Conservation (phyloP, 2,329 filamentous ascomycete species). For the Saccharata proteae region DNA sequence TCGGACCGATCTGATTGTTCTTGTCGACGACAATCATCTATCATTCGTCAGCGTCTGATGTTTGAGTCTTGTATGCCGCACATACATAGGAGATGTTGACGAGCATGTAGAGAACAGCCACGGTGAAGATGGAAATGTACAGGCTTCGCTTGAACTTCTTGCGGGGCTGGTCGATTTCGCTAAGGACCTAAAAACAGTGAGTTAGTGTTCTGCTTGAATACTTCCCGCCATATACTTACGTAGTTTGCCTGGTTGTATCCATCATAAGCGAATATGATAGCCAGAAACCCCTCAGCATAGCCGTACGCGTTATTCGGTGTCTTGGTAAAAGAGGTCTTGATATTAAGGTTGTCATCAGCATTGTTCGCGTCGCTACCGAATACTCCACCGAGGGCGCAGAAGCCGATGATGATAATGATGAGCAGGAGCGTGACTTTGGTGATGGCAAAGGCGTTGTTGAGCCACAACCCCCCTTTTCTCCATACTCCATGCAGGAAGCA, state of each 20-base stretch:
- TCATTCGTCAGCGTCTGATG: neutral
- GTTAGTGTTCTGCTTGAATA: neutral
- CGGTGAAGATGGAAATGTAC: slow-evolving; percentile 9
- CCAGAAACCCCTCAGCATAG: slow-evolving; percentile 31
- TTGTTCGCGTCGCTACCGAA: slow-evolving; percentile 9
- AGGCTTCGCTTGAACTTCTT: slow-evolving; percentile 11
- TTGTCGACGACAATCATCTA: slow-evolving; percentile 18
- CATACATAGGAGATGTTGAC: slow-evolving; percentile 35
- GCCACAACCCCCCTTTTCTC: slow-evolving; percentile 36
- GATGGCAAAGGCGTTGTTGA: slow-evolving; percentile 41
- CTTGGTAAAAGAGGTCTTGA: slow-evolving; percentile 13
- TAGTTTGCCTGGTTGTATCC: slow-evolving; percentile 31
- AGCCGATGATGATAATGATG: slow-evolving; percentile 32
- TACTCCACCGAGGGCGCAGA: slow-evolving; percentile 11
- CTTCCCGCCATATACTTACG: neutral
- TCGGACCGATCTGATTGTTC: slow-evolving; percentile 9
- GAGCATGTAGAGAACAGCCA: slow-evolving; percentile 25
- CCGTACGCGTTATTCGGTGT: slow-evolving; percentile 12
- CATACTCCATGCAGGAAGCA: slow-evolving; percentile 39
- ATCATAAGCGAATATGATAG: slow-evolving; percentile 30
- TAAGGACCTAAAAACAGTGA: slow-evolving; percentile 24
- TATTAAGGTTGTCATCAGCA: slow-evolving; percentile 17
- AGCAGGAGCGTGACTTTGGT: slow-evolving; percentile 39
- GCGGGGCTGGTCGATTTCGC: slow-evolving; percentile 12
- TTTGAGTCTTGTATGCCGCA: slow-evolving; percentile 13